Conservation (phyloP, 148 eudicot genomes). For the Vaccinium vitisidaea region DNA sequence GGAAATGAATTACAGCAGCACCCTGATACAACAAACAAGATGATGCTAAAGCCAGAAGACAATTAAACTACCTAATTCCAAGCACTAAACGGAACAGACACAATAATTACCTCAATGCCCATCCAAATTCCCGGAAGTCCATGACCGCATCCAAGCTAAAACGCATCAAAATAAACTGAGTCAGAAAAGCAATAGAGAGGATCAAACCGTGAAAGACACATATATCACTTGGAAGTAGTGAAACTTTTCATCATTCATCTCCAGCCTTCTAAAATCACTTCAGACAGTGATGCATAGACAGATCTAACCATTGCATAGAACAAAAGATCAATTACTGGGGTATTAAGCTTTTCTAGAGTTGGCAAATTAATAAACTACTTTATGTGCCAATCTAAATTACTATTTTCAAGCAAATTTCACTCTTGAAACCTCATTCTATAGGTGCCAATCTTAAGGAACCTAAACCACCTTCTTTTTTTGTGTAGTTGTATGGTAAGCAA, state of each 20-base stretch:
- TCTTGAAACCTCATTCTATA: not conserved
- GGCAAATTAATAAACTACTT: not conserved
- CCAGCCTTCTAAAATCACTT: not conserved
- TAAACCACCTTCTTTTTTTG: not conserved
- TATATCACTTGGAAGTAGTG: not conserved
- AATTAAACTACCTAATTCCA: not conserved
- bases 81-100: slow-evolving; percentile 6
- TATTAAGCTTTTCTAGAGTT: not conserved
- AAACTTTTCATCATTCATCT: not conserved
- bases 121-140: slow-evolving; percentile 96
- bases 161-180: slow-evolving; percentile 17
- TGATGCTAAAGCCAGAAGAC: slow-evolving; percentile 2
- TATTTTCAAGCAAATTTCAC: not conserved
- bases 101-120: slow-evolving; percentile 62
- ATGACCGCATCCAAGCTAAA: slow-evolving; percentile 98
- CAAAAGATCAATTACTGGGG: not conserved
- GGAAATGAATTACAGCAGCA: slow-evolving; percentile 77
- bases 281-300: not conserved
- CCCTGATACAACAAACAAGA: slow-evolving; percentile 47
- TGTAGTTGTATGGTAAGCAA: not conserved
- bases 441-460: not conserved
- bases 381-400: not conserved
- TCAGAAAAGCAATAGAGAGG: slow-evolving; percentile 5
- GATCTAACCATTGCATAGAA: not conserved
- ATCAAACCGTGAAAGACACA: not conserved